These are phyloP conservation scores for barrel medic (Medicago truncatula) DNA, from an alignment of 306 rosid genomes.

Conservation along the genomic window DNA sequence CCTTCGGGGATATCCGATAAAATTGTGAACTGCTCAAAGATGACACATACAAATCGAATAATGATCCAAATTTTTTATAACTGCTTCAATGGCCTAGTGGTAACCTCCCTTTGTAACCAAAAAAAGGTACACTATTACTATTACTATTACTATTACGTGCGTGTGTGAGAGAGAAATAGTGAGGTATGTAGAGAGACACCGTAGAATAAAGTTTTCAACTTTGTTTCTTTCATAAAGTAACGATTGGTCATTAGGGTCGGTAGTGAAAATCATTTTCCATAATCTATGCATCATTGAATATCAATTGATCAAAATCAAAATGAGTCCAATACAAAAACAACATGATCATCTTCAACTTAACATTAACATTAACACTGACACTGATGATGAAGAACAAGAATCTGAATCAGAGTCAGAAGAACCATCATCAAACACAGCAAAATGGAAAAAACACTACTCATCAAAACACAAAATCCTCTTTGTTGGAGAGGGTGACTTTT, in stretches of 20 bases:
- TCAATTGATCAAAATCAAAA: constrained; percentile 1
- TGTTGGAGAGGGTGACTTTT: constrained; percentile 90
- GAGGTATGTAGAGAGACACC: background rate
- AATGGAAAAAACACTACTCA: constrained; percentile 78
- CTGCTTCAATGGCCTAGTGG: too few relatives aligned
- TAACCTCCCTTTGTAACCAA: too few relatives aligned
- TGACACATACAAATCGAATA: too few relatives aligned
- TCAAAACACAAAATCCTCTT: constrained; percentile 68
- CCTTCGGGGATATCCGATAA: too few relatives aligned
- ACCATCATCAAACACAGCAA: constrained; percentile 39
- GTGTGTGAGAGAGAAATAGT: background rate
- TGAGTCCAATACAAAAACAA: constrained; percentile 17
- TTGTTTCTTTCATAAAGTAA: background rate
- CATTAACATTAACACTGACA: background rate
- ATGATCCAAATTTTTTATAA: too few relatives aligned
- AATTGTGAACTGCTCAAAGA: too few relatives aligned
- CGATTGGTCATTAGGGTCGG: constrained; percentile 27
- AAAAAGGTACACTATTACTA: too few relatives aligned
- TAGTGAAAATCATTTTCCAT: background rate
- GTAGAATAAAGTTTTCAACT: background rate
- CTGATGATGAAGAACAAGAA: constrained; percentile 27
- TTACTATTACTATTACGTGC: too few relatives aligned
- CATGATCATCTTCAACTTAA: constrained; percentile 17
- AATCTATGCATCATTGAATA: background rate
- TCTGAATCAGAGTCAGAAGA: constrained; percentile 29